Evolutionary conservation across 2,329 filamentous ascomycete species (phyloP), one percentile per base, ranked within the genome.

Genomic region (Fusarium odoratissimum): DNA sequence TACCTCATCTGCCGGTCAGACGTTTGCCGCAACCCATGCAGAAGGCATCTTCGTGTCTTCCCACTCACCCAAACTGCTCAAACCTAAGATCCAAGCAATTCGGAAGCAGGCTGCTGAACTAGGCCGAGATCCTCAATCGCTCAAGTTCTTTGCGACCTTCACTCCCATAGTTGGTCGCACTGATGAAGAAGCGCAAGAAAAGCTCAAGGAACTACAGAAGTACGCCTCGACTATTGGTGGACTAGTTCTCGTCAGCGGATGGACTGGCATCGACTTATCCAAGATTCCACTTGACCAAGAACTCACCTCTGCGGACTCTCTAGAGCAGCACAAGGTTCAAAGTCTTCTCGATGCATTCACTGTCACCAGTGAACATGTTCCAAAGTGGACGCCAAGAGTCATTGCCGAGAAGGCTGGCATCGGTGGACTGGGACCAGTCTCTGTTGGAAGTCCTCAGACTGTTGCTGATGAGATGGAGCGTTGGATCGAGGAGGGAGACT

Each of bases 1-100:
- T 0, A 90, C 88, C 0, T 91, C 88, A 0, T 73, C 86, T 0
- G 89, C 89, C 0, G 89, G 89, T 0, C 87, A 85, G 2, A 80
- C 81, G 1, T 91, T 91, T 72, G 89, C 87, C 0, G 84, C 87
- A 5, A 86, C 82, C 0, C 89, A 91, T 65, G 89, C 89, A 4
- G 89, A 91, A 79, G 88, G 86, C 3, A 88, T 90, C 49, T 91
- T 91, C 67, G 87, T 91, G 7, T 87, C 86, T 0, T 84, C 84
- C 1, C 88, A 89, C 74, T 87, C 85, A 0, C 85, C 87, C 0
- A 69, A 79, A 6, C 79, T 88, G 1, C 79, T 90, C 8, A 79
- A 81, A 3, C 85, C 86, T 2, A 88, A 88, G 59, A 82, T 91
- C 38, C 81, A 84, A 41, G 84, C 84, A 21, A 90, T 90, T 63